Conservation (phyloP, 176 grass and related monocot species). For the Avena atlantica region DNA sequence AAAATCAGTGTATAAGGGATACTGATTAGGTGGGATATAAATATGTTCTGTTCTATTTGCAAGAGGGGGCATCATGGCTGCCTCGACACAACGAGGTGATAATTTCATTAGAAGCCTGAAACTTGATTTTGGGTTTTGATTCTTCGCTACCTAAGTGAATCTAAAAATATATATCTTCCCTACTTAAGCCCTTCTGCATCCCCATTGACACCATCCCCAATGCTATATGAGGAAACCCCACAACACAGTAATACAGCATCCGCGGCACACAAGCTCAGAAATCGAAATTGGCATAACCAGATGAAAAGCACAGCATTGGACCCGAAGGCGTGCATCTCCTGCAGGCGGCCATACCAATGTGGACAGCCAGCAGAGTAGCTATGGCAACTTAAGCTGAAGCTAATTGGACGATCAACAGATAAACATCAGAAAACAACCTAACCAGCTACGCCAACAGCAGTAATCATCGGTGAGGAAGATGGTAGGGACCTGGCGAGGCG, state of each 20-base stretch:
- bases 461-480: not conserved
- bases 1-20: not conserved
- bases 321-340: not conserved
- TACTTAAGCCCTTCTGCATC: not conserved
- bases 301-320: not conserved
- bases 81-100: not conserved
- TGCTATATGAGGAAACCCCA: not conserved
- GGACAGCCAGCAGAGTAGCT: not conserved
- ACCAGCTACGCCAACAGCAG: not conserved
- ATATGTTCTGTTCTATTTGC: not conserved
- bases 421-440: slow-evolving; percentile 12
- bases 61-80: not conserved
- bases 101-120: not conserved
- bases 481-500: slow-evolving; percentile 65
- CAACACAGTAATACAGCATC: not conserved
- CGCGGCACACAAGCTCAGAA: not conserved
- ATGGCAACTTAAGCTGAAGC: not conserved
- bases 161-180: too few relatives aligned
- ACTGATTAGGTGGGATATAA: not conserved
- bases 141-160: not conserved
- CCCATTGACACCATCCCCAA: not conserved
- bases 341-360: not conserved
- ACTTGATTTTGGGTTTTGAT: not conserved
- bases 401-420: not conserved
- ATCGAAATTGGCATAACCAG: not conserved